phyloP scores from a whole-genome alignment of 1,284 basidiomycete genomes.

The Puccinia hordei region DNA sequence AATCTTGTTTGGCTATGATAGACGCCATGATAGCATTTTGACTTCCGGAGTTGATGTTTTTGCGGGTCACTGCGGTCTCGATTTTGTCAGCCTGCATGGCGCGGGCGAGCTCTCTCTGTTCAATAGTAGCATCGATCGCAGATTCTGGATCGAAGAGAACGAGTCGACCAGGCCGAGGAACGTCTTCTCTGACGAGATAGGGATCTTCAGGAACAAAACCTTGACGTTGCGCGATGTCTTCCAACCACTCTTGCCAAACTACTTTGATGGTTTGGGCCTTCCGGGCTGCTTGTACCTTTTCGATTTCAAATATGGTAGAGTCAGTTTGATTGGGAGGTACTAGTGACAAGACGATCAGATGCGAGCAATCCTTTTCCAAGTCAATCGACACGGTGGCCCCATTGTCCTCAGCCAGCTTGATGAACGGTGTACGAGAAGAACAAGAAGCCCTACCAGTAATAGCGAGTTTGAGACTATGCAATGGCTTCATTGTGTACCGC shows the following conservation, averaged over 20 bases:
- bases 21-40: constrained; percentile 45
- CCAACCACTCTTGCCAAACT: constrained; percentile 50
- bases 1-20: constrained; percentile 44
- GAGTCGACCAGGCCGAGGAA: constrained; percentile 39
- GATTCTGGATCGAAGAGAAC: constrained; percentile 2
- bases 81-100: constrained; percentile 10
- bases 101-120: neutral
- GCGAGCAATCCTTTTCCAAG: constrained; percentile 40
- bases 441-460: constrained; percentile 38
- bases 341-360: constrained; percentile 45
- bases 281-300: constrained; percentile 46
- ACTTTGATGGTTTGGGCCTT: constrained; percentile 39
- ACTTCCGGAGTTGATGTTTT: neutral
- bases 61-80: neutral
- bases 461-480: constrained; percentile 38
- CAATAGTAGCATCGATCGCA: constrained; percentile 8
- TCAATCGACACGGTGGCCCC: constrained; percentile 33
- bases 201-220: constrained; percentile 45
- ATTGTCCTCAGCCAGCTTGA: constrained; percentile 47
- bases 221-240: constrained; percentile 29
- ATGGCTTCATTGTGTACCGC: constrained; percentile 44
- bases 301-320: constrained; percentile 31
- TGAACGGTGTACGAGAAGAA: constrained; percentile 34
- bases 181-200: constrained; percentile 33
- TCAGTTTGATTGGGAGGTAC: constrained; percentile 30